phyloP scores from a whole-genome alignment of 225 moss, liverwort and hornwort species.

The Polytrichum commune region DNA sequence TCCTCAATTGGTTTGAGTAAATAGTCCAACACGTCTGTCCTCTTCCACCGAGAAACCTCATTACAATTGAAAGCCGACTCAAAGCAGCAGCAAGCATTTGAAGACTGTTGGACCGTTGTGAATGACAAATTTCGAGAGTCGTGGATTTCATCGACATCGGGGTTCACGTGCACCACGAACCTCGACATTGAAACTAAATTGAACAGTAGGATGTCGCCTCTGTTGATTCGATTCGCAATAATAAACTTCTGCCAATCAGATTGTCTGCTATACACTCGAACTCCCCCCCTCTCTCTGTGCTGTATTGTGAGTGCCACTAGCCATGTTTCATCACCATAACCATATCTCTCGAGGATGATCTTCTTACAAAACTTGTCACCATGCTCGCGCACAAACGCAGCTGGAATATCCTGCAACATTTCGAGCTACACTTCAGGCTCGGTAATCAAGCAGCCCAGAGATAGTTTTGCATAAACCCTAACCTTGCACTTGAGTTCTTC shows the following conservation, averaged over 20 bases:
- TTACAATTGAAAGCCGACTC: too few species aligned
- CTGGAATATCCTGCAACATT: neutral
- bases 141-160: too few species aligned
- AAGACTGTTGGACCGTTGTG: too few species aligned
- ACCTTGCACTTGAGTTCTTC: too few species aligned
- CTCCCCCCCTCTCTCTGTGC: neutral
- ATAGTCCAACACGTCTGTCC: neutral
- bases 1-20: constrained; percentile 5
- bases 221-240: neutral
- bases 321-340: neutral
- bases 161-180: constrained; percentile 7
- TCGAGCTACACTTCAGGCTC: too few species aligned
- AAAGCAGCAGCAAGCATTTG: too few species aligned
- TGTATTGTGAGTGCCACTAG: neutral
- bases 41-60: neutral
- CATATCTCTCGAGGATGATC: neutral
- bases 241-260: constrained; percentile 3
- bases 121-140: too few species aligned
- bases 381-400: neutral
- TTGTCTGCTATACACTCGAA: neutral
- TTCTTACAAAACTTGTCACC: neutral
- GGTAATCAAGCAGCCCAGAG: too few species aligned
- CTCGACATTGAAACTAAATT: neutral
- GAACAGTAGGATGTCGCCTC: constrained; percentile 2
- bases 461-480: too few species aligned